phyloP scores from a whole-genome alignment of 148 eudicot genomes.

The Dianthus caryophyllus region DNA sequence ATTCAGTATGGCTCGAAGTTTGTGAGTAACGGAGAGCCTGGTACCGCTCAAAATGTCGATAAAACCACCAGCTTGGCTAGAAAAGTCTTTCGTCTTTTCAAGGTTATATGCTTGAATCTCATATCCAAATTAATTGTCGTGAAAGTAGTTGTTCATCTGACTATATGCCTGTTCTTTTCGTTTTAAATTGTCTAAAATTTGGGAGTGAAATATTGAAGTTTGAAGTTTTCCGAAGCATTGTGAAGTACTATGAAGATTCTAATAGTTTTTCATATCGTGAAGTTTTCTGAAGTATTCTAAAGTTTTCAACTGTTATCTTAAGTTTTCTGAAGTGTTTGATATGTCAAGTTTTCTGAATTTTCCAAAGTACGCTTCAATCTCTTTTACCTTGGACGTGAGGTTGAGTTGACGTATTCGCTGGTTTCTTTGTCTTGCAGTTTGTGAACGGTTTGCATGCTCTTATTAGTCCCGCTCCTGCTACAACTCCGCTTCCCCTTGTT shows the following conservation, averaged over 20 bases:
- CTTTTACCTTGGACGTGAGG: neutral
- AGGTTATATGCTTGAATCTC: conserved; percentile 40
- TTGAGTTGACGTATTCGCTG: conserved; percentile 3
- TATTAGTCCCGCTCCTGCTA: conserved; percentile 73
- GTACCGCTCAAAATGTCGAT: conserved; percentile 93
- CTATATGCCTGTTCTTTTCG: too few relatives aligned
- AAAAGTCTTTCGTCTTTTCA: conserved; percentile 95
- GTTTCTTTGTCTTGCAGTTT: conserved; percentile 50
- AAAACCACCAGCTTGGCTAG: conserved; percentile 88
- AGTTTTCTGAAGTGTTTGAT: too few relatives aligned
- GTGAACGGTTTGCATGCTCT: conserved; percentile 89
- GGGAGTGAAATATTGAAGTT: too few relatives aligned
- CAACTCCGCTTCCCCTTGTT: conserved; percentile 81
- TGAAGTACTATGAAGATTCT: too few relatives aligned
- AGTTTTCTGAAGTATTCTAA: too few relatives aligned
- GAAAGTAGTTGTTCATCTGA: too few relatives aligned
- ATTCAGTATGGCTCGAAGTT: conserved; percentile 97
- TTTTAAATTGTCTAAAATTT: too few relatives aligned
- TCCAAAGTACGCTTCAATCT: too few relatives aligned
- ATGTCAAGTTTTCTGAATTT: too few relatives aligned
- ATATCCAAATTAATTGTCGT: neutral
- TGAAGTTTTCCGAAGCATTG: too few relatives aligned
- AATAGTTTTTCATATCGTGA: too few relatives aligned
- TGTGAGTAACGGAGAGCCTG: conserved; percentile 92
- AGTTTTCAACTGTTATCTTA: too few relatives aligned